Conservation (phyloP, 2,329 filamentous ascomycete species). For the Diaporthe destruens region DNA sequence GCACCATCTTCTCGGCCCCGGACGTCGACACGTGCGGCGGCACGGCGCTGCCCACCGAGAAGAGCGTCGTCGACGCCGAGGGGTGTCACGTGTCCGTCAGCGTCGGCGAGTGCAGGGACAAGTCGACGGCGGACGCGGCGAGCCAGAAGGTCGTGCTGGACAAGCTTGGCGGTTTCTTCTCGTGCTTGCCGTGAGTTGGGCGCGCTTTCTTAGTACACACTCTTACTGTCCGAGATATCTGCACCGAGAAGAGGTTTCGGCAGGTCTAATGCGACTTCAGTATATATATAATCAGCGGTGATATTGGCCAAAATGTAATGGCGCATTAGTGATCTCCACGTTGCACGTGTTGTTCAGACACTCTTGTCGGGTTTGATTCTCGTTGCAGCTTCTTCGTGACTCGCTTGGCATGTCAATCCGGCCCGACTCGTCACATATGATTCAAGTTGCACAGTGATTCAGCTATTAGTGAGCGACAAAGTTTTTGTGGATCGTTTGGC, state of each 20-base stretch:
- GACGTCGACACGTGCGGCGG: constrained; percentile 71
- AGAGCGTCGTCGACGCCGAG: constrained; percentile 59
- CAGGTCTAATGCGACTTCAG: background rate
- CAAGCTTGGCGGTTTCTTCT: constrained; percentile 56
- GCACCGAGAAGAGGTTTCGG: background rate
- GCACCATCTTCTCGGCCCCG: constrained; percentile 61
- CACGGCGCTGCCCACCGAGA: constrained; percentile 70
- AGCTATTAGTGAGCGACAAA: background rate
- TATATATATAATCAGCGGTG: background rate
- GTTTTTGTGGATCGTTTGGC: background rate
- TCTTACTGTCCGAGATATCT: background rate
- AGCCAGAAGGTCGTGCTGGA: constrained; percentile 64
- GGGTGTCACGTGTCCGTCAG: constrained; percentile 75
- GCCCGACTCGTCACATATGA: background rate
- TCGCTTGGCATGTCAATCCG: background rate
- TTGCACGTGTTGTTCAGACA: background rate
- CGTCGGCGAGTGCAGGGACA: constrained; percentile 70
- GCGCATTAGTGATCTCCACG: background rate
- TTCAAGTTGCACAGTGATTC: background rate
- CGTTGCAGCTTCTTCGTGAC: background rate
- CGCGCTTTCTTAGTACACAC: background rate
- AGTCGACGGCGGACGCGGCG: constrained; percentile 67
- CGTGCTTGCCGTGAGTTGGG: constrained; percentile 36
- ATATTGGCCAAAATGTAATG: background rate
- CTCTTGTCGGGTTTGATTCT: background rate